Base-by-base conservation (phyloP, 1,284 basidiomycete species). In the Termitomyces sp. region DNA sequence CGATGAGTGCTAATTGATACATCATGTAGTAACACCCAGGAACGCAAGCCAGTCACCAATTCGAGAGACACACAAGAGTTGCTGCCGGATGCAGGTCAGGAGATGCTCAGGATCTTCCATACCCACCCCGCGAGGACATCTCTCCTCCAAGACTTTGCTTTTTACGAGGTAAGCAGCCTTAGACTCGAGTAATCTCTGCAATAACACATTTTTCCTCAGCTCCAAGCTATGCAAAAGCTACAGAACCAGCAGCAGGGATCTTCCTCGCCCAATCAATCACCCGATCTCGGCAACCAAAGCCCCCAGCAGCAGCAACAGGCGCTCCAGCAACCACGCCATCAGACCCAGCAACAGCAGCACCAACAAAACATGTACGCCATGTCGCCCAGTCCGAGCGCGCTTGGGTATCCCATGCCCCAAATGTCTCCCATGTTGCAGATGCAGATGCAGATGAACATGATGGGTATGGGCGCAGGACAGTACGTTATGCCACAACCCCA, bases 11-110 rank as follows among this genome's bases (percentile, higher is more conserved):
- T 48, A 15, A 41, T 48, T 53, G 40, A 50, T 54, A 12, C 61
- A 65, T 8, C 13, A 15, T 63, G 61, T 58, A 94, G 92, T 68
- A 98, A 98, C 72, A 98, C 94, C 2, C 92, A 91, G 65, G 94
- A 98, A 70, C 86, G 92, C 65, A 98, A 98, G 72, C 94, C 94
- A 1, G 94, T 98, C 54, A 97, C 94, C 1, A 95, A 95, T 65
- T 95, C 92, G 19, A 81, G 92, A 61, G 92, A 94, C 65, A 94
- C 92, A 3, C 90, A 97, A 69, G 94, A 98, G 67, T 78, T 98
- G 21, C 83, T 94, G 44, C 91, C 92, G 43, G 94, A 97, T 62
- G 93, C 92, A 34, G 95, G 94, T 2, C 87, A 92, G 68, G 94
- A 97, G 68, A 95, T 97, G 82, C 79, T 98, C 34, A 83, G 90